Percentiles rank a stretch among this genome's conserved stretches.
Evolutionary conservation across 306 rosid genomes (phyloP).

Genomic region (Cucumis cinereus): DNA sequence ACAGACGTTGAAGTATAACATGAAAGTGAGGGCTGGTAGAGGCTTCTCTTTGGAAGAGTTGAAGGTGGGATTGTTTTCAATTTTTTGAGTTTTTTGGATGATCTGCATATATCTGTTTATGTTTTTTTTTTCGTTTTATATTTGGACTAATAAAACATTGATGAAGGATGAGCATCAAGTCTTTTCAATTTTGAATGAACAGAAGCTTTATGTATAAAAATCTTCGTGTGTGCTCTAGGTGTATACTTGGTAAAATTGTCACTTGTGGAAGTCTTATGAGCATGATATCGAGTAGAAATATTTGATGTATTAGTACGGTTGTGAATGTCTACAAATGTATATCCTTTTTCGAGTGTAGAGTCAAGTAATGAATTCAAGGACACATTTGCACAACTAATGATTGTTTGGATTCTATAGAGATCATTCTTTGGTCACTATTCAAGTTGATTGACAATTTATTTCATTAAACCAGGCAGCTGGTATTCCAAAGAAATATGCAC

Average conservation of each 20-base stretch:
- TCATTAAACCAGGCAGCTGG: conserved; percentile 31
- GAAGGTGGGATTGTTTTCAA: conserved; percentile 21
- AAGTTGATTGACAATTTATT: background rate
- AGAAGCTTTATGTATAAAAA: background rate
- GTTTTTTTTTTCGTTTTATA: background rate
- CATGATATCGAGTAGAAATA: background rate
- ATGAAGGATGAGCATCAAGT: too few relatives aligned
- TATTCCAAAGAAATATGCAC: conserved; percentile 44
- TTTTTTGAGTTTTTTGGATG: background rate
- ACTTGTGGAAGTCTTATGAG: background rate
- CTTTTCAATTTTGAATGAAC: background rate
- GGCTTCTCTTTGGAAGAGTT: conserved; percentile 49
- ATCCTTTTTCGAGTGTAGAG: too few relatives aligned
- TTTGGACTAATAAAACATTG: background rate
- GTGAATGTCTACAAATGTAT: background rate
- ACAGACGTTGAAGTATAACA: conserved; percentile 46
- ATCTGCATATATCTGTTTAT: background rate
- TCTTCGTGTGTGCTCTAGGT: background rate
- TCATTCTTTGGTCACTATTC: background rate
- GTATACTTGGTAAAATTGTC: background rate
- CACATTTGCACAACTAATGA: background rate
- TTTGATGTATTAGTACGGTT: background rate
- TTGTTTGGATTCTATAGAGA: background rate
- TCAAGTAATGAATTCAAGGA: background rate
- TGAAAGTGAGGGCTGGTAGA: conserved; percentile 49